These are phyloP conservation scores for Pichia norvegensis DNA, from an alignment of 1,139 yeast species.

Conservation along the genomic window DNA sequence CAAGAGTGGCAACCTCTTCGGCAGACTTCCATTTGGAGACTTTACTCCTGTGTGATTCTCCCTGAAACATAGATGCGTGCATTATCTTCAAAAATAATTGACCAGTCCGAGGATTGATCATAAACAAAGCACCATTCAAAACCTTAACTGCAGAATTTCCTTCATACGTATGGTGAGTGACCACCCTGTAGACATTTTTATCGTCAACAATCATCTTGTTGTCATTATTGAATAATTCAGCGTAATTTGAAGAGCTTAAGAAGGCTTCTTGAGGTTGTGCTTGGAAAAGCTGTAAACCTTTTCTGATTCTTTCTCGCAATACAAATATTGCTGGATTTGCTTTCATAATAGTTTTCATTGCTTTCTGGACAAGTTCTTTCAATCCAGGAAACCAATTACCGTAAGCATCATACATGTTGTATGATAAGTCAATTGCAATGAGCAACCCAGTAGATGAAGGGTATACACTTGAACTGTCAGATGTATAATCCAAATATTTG, in stretches of 20 bases:
- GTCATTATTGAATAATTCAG: conserved; percentile 80
- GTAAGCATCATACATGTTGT: conserved; percentile 91
- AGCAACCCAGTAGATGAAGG: conserved; percentile 93
- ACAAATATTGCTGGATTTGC: conserved; percentile 92
- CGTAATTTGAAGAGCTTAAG: conserved; percentile 80
- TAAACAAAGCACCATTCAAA: conserved; percentile 86
- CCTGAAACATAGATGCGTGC: conserved; percentile 95
- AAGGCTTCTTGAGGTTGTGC: conserved; percentile 91
- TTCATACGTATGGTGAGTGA: conserved; percentile 85
- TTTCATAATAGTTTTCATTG: conserved; percentile 91
- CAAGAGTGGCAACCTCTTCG: conserved; percentile 89
- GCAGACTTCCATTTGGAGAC: conserved; percentile 98
- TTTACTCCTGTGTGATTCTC: conserved; percentile 90
- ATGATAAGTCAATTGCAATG: conserved; percentile 88
- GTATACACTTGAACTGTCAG: conserved; percentile 76
- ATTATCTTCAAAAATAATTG: conserved; percentile 82
- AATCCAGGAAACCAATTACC: conserved; percentile 98
- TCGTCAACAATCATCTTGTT: conserved; percentile 84
- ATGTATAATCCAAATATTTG: conserved; percentile 85
- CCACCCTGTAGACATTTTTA: conserved; percentile 88
- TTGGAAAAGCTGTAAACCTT: conserved; percentile 88
- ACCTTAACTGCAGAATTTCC: conserved; percentile 93
- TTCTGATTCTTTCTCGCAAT: conserved; percentile 84
- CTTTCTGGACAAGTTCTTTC: conserved; percentile 82
- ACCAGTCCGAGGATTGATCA: conserved; percentile 83